A percentile compares a stretch with the other conserved stretches of the same genome.
These are phyloP conservation scores for Thalassiosira mediterranea DNA, from an alignment of 352 stramenopile species.

Conservation along the genomic window DNA sequence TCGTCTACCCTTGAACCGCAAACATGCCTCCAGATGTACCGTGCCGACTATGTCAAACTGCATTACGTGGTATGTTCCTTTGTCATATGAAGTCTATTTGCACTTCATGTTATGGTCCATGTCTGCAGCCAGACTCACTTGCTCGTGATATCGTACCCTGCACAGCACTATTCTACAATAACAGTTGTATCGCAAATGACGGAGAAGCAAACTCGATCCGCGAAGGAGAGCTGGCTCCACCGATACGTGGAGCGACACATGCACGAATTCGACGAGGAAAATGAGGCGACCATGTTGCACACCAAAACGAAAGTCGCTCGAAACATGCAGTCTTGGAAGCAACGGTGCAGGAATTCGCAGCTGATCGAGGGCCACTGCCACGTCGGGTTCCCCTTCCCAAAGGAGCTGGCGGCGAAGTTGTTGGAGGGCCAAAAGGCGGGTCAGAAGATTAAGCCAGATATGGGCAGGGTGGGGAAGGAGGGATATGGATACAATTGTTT, in stretches of 20 bases:
- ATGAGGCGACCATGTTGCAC: slow-evolving; percentile 80
- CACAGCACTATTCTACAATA: slow-evolving; percentile 78
- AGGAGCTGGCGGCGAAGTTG: slow-evolving; percentile 22
- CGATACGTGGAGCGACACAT: slow-evolving; percentile 52
- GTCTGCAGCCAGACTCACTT: too few relatives aligned
- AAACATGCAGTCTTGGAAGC: slow-evolving; percentile 66
- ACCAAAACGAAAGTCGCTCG: slow-evolving; percentile 71
- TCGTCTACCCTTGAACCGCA: too few relatives aligned
- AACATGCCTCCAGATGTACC: too few relatives aligned
- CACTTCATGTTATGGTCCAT: too few relatives aligned
- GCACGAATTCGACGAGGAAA: slow-evolving; percentile 70
- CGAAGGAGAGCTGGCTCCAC: slow-evolving; percentile 49
- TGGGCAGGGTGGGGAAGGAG: slow-evolving; percentile 39
- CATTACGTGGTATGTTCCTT: too few relatives aligned
- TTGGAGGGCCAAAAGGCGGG: background rate
- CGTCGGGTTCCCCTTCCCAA: slow-evolving; percentile 72
- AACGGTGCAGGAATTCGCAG: slow-evolving; percentile 28
- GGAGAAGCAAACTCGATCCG: slow-evolving; percentile 43
- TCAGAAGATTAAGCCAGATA: slow-evolving; percentile 15
- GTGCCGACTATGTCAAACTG: slow-evolving; percentile 72
- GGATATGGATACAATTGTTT: slow-evolving; percentile 80
- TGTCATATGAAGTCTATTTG: too few relatives aligned
- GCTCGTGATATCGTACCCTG: too few relatives aligned
- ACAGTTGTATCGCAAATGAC: slow-evolving; percentile 70
- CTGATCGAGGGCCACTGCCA: slow-evolving; percentile 42